These are phyloP conservation scores for Daldinia vernicosa DNA, from an alignment of 495 filamentous ascomycete genomes.

Conservation along the genomic window DNA sequence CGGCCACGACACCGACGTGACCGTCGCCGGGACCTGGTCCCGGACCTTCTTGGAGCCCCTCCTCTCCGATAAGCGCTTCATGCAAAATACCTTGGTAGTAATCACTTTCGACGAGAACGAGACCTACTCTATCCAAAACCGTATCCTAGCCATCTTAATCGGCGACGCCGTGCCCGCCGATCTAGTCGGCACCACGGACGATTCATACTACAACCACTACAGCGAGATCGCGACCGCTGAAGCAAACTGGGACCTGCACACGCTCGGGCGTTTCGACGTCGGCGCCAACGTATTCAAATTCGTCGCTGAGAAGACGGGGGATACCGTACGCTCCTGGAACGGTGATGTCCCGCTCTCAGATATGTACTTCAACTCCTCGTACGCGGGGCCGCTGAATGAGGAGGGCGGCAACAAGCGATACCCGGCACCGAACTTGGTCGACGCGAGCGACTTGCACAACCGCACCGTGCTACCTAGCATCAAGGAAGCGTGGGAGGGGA, in stretches of 20 bases:
- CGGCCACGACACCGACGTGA: conserved; percentile 74
- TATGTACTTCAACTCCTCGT: conserved; percentile 59
- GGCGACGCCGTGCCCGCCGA: conserved; percentile 69
- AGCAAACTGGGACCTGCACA: conserved; percentile 66
- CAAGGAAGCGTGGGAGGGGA: conserved; percentile 49
- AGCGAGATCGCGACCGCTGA: conserved; percentile 69
- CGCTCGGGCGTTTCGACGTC: conserved; percentile 60
- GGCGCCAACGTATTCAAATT: conserved; percentile 63
- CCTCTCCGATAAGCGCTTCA: conserved; percentile 70
- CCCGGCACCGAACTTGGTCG: conserved; percentile 50
- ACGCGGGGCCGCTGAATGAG: conserved; percentile 57
- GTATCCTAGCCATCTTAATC: conserved; percentile 67
- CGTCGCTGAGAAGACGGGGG: conserved; percentile 56
- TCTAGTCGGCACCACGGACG: conserved; percentile 68
- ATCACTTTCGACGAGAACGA: conserved; percentile 75
- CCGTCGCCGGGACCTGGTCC: conserved; percentile 66
- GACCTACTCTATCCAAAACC: conserved; percentile 64
- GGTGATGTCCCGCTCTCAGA: conserved; percentile 42
- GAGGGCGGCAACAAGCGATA: conserved; percentile 44
- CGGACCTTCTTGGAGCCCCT: conserved; percentile 68
- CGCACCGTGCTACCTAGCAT: conserved; percentile 54
- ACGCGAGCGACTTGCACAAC: conserved; percentile 39
- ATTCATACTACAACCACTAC: conserved; percentile 77
- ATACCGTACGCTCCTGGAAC: conserved; percentile 48
- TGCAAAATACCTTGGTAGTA: conserved; percentile 72